phyloP scores from a whole-genome alignment of 2,329 filamentous ascomycete genomes.

The Dactylellina leptospora region DNA sequence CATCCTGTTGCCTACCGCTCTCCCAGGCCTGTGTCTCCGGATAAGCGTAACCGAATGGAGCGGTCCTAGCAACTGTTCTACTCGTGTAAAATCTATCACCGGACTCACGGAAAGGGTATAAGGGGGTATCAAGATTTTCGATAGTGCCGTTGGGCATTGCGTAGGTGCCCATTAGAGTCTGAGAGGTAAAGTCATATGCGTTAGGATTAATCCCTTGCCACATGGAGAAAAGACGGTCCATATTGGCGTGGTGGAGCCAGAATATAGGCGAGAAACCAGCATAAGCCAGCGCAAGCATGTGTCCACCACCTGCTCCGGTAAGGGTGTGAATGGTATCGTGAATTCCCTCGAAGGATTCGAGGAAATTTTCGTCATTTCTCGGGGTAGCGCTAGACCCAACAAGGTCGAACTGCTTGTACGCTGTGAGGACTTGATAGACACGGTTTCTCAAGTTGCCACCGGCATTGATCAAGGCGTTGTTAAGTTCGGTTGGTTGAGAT shows the following conservation, averaged over 20 bases:
- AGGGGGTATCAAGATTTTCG: constrained; percentile 54
- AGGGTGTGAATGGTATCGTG: constrained; percentile 49
- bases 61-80: constrained; percentile 59
- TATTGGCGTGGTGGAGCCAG: constrained; percentile 77
- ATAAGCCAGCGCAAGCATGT: constrained; percentile 71
- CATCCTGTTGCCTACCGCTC: constrained; percentile 60
- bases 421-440: constrained; percentile 73
- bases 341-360: constrained; percentile 45
- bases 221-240: constrained; percentile 77
- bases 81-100: constrained; percentile 51
- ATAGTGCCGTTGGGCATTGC: constrained; percentile 29
- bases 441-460: constrained; percentile 62
- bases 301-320: constrained; percentile 22
- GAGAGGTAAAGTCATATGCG: constrained; percentile 4
- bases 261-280: constrained; percentile 82
- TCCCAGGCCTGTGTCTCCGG: constrained; percentile 68
- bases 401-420: constrained; percentile 72
- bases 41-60: constrained; percentile 77
- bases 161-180: constrained; percentile 12
- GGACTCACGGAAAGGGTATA: constrained; percentile 55
- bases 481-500: constrained; percentile 28
- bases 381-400: constrained; percentile 72
- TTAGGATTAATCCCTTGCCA: constrained; percentile 77
- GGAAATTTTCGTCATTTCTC: not conserved
- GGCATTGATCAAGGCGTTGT: constrained; percentile 6